phyloP scores from a whole-genome alignment of 345 rosid species.

The Balakata baccata region DNA sequence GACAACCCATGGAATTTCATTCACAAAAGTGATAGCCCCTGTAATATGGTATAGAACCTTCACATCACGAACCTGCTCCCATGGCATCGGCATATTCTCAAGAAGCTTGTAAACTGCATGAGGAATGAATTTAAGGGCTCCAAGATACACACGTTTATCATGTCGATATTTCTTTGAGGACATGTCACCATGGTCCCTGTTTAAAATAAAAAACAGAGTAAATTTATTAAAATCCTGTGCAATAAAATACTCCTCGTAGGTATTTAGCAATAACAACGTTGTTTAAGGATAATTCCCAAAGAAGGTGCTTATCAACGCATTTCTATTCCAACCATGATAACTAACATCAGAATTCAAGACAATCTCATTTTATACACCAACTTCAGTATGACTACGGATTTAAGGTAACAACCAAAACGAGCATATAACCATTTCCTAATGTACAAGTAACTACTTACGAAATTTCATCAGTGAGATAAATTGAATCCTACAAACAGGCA shows the following conservation, averaged over 20 bases:
- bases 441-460: neutral
- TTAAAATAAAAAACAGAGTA: conserved; percentile 5
- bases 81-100: conserved; percentile 99
- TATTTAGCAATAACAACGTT: neutral
- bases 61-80: conserved; percentile 99
- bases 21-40: conserved; percentile 95
- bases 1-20: conserved; percentile 97
- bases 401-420: neutral
- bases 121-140: conserved; percentile 94
- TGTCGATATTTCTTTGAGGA: conserved; percentile 94
- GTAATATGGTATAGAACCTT: conserved; percentile 92
- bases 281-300: too few species aligned
- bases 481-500: neutral
- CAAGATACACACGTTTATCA: conserved; percentile 96
- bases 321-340: neutral
- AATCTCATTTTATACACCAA: neutral
- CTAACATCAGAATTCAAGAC: neutral
- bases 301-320: neutral
- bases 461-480: neutral
- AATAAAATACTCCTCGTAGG: neutral
- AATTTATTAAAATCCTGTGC: neutral
- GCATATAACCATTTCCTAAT: neutral
- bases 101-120: conserved; percentile 98
- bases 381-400: neutral
- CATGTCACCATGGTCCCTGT: conserved; percentile 99